phyloP scores from a whole-genome alignment of 495 filamentous ascomycete genomes.

The Clavariopsis aquatica region DNA sequence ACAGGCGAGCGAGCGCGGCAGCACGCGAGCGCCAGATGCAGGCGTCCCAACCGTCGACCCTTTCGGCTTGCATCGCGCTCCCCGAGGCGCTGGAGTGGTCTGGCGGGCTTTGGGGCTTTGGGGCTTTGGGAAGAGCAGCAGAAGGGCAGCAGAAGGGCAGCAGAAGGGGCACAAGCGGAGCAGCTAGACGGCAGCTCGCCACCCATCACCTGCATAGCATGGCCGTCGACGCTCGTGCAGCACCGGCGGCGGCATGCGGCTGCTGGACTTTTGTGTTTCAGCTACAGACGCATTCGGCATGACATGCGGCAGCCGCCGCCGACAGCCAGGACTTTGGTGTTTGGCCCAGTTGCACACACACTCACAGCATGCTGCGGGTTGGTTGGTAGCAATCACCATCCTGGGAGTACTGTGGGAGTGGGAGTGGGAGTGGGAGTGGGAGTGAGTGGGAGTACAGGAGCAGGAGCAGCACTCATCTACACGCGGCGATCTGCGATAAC shows the following conservation, averaged over 20 bases:
- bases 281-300: conserved; percentile 12
- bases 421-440: too few relatives aligned
- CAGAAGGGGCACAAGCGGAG: neutral
- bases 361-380: too few relatives aligned
- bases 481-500: too few relatives aligned
- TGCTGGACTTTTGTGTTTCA: conserved; percentile 9
- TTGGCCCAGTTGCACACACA: neutral
- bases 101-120: neutral
- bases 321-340: conserved; percentile 2
- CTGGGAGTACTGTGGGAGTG: too few relatives aligned
- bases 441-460: too few relatives aligned
- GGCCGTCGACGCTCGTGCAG: conserved; percentile 8
- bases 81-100: conserved; percentile 18
- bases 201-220: conserved; percentile 19
- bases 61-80: conserved; percentile 26
- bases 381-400: too few relatives aligned
- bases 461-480: too few relatives aligned
- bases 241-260: conserved; percentile 22
- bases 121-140: neutral
- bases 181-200: neutral
- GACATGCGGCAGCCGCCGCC: conserved; percentile 17
- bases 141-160: neutral
- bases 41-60: neutral
- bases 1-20: neutral
- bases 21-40: neutral